These are phyloP conservation scores for Silene latifolia DNA, from an alignment of 148 eudicot species.

Conservation along the genomic window DNA sequence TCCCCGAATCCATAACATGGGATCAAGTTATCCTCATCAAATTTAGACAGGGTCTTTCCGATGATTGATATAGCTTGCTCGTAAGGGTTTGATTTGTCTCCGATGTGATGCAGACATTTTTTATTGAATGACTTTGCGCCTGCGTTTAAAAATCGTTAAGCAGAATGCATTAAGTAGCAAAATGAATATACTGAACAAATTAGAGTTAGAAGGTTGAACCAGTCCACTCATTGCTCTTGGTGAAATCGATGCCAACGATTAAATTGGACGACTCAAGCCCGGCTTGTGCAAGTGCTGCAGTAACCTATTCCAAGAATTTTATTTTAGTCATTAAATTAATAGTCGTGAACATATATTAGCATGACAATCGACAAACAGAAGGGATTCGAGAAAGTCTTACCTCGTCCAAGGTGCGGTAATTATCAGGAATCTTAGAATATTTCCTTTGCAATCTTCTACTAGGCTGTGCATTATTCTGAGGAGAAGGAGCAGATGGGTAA, in stretches of 20 bases:
- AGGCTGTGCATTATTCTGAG: constrained; percentile 27
- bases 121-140: constrained; percentile 78
- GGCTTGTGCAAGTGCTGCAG: constrained; percentile 81
- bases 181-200: not conserved
- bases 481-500: constrained; percentile 13
- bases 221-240: constrained; percentile 99
- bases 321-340: constrained; percentile 6
- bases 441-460: constrained; percentile 60
- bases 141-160: constrained; percentile 18
- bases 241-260: constrained; percentile 94
- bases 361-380: not conserved
- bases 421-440: constrained; percentile 84
- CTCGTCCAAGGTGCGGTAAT: constrained; percentile 84
- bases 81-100: constrained; percentile 67
- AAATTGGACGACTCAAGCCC: constrained; percentile 98
- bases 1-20: constrained; percentile 99
- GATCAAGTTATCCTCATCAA: constrained; percentile 95
- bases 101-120: constrained; percentile 84
- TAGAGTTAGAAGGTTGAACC: constrained; percentile 40
- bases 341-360: not conserved
- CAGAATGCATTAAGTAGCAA: constrained; percentile 16
- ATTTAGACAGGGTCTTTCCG: constrained; percentile 82
- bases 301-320: constrained; percentile 52
- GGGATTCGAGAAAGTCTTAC: constrained; percentile 30
- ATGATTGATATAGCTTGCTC: constrained; percentile 93